A percentile compares a stretch with the other conserved stretches of the same genome.
Conservation (phyloP, 768 basidiomycete genomes). For the Lyophyllum decastes region DNA sequence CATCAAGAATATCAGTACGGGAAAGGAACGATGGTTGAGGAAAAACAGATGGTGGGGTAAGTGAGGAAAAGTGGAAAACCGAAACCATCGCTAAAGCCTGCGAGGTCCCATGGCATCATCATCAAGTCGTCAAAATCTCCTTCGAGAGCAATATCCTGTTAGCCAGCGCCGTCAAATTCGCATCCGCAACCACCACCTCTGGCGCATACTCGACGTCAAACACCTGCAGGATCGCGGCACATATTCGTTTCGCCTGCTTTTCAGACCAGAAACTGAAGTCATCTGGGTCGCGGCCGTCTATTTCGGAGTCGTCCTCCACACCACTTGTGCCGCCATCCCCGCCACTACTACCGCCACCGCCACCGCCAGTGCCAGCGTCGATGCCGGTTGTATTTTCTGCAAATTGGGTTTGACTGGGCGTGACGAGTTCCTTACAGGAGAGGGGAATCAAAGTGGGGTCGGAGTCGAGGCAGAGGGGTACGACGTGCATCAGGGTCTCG, state of each 20-base stretch:
- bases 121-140: slow-evolving; percentile 41
- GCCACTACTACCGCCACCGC: neutral
- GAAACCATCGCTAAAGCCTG: too few relatives aligned
- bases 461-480: slow-evolving; percentile 84
- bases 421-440: slow-evolving; percentile 50
- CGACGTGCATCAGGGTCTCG: slow-evolving; percentile 68
- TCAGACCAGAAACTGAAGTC: slow-evolving; percentile 96
- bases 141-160: slow-evolving; percentile 82
- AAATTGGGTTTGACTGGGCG: slow-evolving; percentile 12
- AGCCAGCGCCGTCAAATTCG: slow-evolving; percentile 84
- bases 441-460: slow-evolving; percentile 81
- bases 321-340: neutral
- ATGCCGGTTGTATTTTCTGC: neutral
- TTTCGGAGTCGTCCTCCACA: slow-evolving; percentile 24
- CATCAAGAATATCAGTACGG: too few relatives aligned
- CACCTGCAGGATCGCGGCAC: slow-evolving; percentile 71
- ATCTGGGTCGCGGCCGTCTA: slow-evolving; percentile 70
- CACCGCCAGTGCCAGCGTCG: neutral
- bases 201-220: slow-evolving; percentile 89
- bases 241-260: slow-evolving; percentile 88
- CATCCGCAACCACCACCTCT: slow-evolving; percentile 92
- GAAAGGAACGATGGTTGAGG: too few relatives aligned
- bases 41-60: too few relatives aligned
- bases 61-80: too few relatives aligned
- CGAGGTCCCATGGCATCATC: too few relatives aligned